Percentiles rank a stretch among this genome's conserved stretches.
Evolutionary conservation across 176 grass and related monocot species (phyloP).

Genomic region (Phoenix dactylifera): DNA sequence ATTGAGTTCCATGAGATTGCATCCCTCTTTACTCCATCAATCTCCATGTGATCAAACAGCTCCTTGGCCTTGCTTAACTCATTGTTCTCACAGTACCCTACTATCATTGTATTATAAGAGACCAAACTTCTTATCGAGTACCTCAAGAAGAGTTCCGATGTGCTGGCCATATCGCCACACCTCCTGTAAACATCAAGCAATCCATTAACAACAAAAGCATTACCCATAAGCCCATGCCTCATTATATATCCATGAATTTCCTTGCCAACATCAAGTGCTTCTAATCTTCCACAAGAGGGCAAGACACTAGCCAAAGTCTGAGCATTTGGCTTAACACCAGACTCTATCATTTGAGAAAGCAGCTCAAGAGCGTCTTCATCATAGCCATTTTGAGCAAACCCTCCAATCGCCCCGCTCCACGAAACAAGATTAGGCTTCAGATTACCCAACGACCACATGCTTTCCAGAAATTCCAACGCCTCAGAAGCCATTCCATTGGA

Average conservation of each 20-base stretch:
- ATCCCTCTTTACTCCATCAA: constrained; percentile 23
- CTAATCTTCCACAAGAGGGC: constrained; percentile 19
- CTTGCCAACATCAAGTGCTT: constrained; percentile 9
- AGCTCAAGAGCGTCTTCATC: constrained; percentile 22
- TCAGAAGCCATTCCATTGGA: constrained; percentile 17
- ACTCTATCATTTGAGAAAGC: constrained; percentile 13
- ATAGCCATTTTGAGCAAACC: constrained; percentile 23
- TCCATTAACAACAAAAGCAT: constrained; percentile 22
- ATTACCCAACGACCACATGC: constrained; percentile 6
- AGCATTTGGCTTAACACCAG: constrained; percentile 23
- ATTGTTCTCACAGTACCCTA: constrained; percentile 18
- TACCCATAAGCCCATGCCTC: constrained; percentile 14
- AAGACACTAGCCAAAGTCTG: constrained; percentile 24
- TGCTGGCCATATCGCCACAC: constrained; percentile 11
- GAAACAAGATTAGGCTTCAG: constrained; percentile 26
- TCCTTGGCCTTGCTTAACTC: constrained; percentile 19
- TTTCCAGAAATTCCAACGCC: constrained; percentile 18
- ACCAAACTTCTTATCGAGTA: constrained; percentile 17
- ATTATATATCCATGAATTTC: constrained; percentile 26
- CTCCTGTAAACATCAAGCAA: constrained; percentile 27
- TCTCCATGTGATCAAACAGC: constrained; percentile 22
- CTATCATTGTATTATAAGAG: constrained; percentile 24
- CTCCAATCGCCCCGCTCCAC: constrained; percentile 22
- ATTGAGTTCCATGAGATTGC: constrained; percentile 26
- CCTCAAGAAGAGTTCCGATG: constrained; percentile 15